A percentile compares a stretch with the other conserved stretches of the same genome.
phyloP scores from a whole-genome alignment of 225 moss, liverwort and hornwort species.

The Asterella californica region DNA sequence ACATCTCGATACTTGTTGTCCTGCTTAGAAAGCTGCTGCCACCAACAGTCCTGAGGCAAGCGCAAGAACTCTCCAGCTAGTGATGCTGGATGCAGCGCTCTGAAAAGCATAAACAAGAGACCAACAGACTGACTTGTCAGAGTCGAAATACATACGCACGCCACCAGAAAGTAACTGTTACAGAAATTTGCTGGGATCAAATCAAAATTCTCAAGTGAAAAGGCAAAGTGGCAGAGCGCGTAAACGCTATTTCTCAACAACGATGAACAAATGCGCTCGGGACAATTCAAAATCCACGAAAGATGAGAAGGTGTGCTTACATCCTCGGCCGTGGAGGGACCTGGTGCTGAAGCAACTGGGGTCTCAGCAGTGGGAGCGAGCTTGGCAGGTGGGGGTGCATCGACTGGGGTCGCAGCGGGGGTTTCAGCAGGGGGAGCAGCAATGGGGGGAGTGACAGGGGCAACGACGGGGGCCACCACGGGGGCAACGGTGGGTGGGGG shows the following conservation, averaged over 20 bases:
- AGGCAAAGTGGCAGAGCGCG: not conserved
- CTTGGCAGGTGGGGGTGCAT: not conserved
- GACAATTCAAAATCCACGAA: not conserved
- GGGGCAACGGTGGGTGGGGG: not conserved
- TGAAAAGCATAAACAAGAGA: not conserved
- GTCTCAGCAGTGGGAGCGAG: not conserved
- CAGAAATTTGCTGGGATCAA: not conserved
- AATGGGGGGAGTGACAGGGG: not conserved
- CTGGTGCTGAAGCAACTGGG: not conserved
- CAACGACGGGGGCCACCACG: not conserved
- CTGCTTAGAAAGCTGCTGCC: not conserved
- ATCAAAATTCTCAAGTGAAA: not conserved
- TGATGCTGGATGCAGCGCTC: not conserved
- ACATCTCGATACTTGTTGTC: not conserved
- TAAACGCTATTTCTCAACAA: not conserved
- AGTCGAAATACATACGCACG: not conserved
- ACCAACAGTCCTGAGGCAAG: constrained; percentile 1
- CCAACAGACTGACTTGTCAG: not conserved
- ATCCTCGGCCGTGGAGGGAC: not conserved
- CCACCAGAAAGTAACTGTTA: not conserved
- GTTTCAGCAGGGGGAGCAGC: not conserved
- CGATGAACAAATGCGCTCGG: not conserved
- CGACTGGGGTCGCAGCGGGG: not conserved
- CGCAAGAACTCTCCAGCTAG: constrained; percentile 1
- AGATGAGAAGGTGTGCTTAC: not conserved